Evolutionary conservation across 257 asterid genomes (phyloP).

Genomic region (Rauvolfia tetraphylla): DNA sequence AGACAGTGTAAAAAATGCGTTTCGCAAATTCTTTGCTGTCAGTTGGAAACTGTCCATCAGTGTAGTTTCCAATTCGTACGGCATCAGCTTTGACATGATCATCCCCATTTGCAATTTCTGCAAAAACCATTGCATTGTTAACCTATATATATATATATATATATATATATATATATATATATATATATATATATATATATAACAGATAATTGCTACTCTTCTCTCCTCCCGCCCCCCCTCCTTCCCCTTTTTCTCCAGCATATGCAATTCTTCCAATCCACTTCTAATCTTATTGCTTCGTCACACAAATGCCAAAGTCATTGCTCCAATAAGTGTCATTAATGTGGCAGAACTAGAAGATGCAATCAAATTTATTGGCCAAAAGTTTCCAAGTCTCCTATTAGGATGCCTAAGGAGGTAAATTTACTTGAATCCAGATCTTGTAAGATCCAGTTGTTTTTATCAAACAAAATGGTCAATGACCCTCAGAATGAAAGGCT

Average conservation of each 20-base stretch:
- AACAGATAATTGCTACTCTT: neutral
- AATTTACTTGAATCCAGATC: neutral
- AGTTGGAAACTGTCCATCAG: slow-evolving; percentile 69
- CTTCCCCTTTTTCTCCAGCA: neutral
- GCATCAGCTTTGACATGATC: slow-evolving; percentile 93
- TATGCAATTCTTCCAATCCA: neutral
- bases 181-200: neutral
- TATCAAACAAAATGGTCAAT: neutral
- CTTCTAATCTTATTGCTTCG: neutral
- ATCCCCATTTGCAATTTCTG: slow-evolving; percentile 75
- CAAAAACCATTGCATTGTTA: slow-evolving; percentile 21
- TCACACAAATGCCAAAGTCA: neutral
- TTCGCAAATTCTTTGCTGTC: slow-evolving; percentile 90
- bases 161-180: neutral
- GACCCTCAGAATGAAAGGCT: neutral
- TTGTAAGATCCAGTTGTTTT: neutral
- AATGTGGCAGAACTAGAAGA: neutral
- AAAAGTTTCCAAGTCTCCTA: neutral
- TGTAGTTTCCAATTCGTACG: slow-evolving; percentile 72
- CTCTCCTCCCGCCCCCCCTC: neutral
- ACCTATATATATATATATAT: neutral
- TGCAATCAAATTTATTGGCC: neutral
- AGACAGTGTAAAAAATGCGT: slow-evolving; percentile 88
- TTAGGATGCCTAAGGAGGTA: neutral
- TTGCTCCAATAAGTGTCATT: neutral